These are phyloP conservation scores for Zygoascus meyerae DNA, from an alignment of 1,139 yeast genomes.

Conservation along the genomic window DNA sequence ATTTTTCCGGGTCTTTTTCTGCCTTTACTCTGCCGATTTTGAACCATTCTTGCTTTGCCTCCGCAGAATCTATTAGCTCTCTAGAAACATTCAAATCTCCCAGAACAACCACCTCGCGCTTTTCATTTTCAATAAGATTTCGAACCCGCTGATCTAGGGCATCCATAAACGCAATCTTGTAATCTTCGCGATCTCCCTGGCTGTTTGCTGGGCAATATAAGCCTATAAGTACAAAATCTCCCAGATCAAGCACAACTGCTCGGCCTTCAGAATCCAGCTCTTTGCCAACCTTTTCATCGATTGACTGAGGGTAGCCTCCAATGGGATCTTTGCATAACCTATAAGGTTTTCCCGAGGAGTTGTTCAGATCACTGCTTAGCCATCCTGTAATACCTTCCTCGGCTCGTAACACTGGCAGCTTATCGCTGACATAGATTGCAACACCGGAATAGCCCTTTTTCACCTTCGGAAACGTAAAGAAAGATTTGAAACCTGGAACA, in stretches of 20 bases:
- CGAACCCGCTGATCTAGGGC: constrained; percentile 56
- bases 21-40: constrained; percentile 26
- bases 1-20: constrained; percentile 29
- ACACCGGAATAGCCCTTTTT: constrained; percentile 88
- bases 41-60: constrained; percentile 45
- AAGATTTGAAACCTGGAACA: constrained; percentile 54
- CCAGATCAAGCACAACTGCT: constrained; percentile 67
- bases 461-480: constrained; percentile 56
- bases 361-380: constrained; percentile 34
- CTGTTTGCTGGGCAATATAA: constrained; percentile 95
- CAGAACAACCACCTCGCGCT: constrained; percentile 60
- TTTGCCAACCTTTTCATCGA: constrained; percentile 38
- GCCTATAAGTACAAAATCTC: constrained; percentile 55
- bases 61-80: constrained; percentile 80
- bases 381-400: constrained; percentile 91
- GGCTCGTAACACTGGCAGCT: constrained; percentile 53
- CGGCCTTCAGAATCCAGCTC: constrained; percentile 80
- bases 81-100: constrained; percentile 85
- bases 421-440: constrained; percentile 62
- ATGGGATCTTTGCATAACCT: constrained; percentile 36
- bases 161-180: constrained; percentile 52
- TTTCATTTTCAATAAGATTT: constrained; percentile 42
- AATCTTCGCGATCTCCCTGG: constrained; percentile 65
- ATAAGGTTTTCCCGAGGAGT: constrained; percentile 21
- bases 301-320: constrained; percentile 62